phyloP scores from a whole-genome alignment of 306 rosid genomes.

The Prinsepia uniflora region DNA sequence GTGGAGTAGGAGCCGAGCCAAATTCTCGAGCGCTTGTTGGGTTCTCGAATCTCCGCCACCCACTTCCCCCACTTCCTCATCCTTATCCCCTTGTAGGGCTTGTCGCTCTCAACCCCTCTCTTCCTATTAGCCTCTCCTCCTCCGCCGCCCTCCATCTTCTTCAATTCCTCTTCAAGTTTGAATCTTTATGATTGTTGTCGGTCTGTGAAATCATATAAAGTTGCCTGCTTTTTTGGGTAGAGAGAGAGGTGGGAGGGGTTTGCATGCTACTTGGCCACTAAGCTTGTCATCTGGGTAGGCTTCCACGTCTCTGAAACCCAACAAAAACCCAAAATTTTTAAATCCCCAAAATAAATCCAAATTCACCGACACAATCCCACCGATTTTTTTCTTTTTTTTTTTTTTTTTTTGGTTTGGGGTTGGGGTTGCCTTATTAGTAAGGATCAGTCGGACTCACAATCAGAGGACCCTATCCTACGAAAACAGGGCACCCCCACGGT shows the following conservation, averaged over 20 bases:
- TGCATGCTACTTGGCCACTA: slow-evolving; percentile 50
- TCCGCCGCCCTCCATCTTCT: slow-evolving; percentile 13
- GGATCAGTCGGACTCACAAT: background rate
- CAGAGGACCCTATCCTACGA: slow-evolving; percentile 10
- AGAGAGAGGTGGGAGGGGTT: background rate
- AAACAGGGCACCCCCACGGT: background rate
- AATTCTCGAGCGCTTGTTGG: slow-evolving; percentile 90
- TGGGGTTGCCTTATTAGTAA: slow-evolving; percentile 15
- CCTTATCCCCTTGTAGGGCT: slow-evolving; percentile 93
- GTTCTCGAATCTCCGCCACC: slow-evolving; percentile 99
- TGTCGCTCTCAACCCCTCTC: slow-evolving; percentile 40
- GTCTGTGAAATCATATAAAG: background rate
- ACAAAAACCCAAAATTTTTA: background rate
- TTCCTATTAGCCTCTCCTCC: slow-evolving; percentile 25
- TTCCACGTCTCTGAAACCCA: slow-evolving; percentile 56
- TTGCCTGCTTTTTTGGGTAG: slow-evolving; percentile 8
- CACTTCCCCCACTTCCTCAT: slow-evolving; percentile 99
- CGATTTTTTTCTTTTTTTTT: background rate
- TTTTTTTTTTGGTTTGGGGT: background rate
- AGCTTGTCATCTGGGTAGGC: slow-evolving; percentile 54
- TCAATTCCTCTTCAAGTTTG: background rate
- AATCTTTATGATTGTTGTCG: background rate
- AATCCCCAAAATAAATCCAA: slow-evolving; percentile 27
- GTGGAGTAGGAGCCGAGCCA: slow-evolving; percentile 98
- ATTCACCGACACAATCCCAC: slow-evolving; percentile 41